A percentile compares a stretch with the other conserved stretches of the same genome.
These are phyloP conservation scores for Beauveria varroae DNA, from an alignment of 2,329 filamentous ascomycete genomes.

Conservation along the genomic window DNA sequence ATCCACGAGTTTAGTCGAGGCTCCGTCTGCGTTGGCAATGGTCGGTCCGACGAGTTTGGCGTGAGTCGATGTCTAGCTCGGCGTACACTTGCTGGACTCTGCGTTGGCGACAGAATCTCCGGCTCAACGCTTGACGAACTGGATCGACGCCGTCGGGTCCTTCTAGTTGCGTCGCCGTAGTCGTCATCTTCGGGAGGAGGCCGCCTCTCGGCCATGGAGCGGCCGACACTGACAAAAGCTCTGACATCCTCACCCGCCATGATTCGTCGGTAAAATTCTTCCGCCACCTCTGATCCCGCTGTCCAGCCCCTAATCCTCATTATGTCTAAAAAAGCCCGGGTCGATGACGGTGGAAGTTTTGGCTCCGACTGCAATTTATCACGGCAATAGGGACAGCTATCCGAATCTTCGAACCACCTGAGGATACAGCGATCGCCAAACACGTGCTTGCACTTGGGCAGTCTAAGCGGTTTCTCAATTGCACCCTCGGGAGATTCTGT, in stretches of 20 bases:
- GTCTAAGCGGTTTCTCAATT: constrained; percentile 46
- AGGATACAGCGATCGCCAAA: constrained; percentile 59
- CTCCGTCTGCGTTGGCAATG: not conserved
- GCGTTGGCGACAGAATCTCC: not conserved
- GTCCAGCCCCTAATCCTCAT: constrained; percentile 21
- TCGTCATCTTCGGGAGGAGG: not conserved
- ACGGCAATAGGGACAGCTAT: constrained; percentile 58
- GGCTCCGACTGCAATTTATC: constrained; percentile 50
- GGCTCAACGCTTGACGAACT: not conserved
- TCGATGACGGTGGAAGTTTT: constrained; percentile 16
- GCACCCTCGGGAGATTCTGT: constrained; percentile 49
- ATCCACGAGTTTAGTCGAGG: not conserved
- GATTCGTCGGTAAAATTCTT: constrained; percentile 1
- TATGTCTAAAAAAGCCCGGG: constrained; percentile 24
- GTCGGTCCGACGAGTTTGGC: not conserved
- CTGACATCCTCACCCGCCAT: not conserved
- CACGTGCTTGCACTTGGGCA: constrained; percentile 56
- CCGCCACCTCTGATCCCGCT: not conserved
- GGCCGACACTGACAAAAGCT: not conserved
- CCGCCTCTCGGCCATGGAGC: not conserved
- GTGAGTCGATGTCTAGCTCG: not conserved
- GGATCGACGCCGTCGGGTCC: not conserved
- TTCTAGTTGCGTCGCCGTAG: not conserved
- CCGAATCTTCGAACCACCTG: constrained; percentile 56
- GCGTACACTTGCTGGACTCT: not conserved